These are phyloP conservation scores for Microdochium paspali DNA, from an alignment of 2,329 filamentous ascomycete species.

Conservation along the genomic window DNA sequence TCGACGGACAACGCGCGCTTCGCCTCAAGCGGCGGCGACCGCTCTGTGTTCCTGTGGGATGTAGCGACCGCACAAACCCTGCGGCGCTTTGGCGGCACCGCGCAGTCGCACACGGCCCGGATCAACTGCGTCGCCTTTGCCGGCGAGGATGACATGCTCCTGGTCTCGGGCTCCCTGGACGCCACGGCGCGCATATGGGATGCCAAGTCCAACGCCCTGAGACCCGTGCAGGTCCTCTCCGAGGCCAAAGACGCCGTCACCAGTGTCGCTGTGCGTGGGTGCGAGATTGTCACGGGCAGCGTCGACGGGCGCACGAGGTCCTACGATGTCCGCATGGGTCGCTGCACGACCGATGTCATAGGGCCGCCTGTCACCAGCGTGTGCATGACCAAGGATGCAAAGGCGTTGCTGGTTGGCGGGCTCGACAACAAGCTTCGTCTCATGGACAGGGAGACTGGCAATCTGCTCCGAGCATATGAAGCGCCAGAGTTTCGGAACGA, in stretches of 20 bases:
- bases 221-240: slow-evolving; percentile 61
- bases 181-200: slow-evolving; percentile 73
- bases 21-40: slow-evolving; percentile 81
- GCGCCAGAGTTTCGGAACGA: slow-evolving; percentile 51
- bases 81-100: slow-evolving; percentile 58
- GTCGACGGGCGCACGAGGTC: slow-evolving; percentile 75
- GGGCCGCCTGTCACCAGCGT: slow-evolving; percentile 68
- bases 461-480: slow-evolving; percentile 63
- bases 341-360: slow-evolving; percentile 60
- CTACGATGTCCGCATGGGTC: slow-evolving; percentile 77
- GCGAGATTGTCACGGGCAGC: slow-evolving; percentile 62
- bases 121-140: slow-evolving; percentile 75
- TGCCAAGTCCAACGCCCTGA: slow-evolving; percentile 37
- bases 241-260: slow-evolving; percentile 66
- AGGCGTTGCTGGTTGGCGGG: slow-evolving; percentile 63
- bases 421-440: slow-evolving; percentile 71
- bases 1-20: slow-evolving; percentile 73
- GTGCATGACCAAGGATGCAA: slow-evolving; percentile 59
- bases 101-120: slow-evolving; percentile 56
- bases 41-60: slow-evolving; percentile 89
- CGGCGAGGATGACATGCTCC: slow-evolving; percentile 62
- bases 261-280: slow-evolving; percentile 33
- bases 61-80: slow-evolving; percentile 71
- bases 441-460: slow-evolving; percentile 70
- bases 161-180: slow-evolving; percentile 68